phyloP scores from a whole-genome alignment of 805 yeast species.

The Zygosaccharomyces bailii region DNA sequence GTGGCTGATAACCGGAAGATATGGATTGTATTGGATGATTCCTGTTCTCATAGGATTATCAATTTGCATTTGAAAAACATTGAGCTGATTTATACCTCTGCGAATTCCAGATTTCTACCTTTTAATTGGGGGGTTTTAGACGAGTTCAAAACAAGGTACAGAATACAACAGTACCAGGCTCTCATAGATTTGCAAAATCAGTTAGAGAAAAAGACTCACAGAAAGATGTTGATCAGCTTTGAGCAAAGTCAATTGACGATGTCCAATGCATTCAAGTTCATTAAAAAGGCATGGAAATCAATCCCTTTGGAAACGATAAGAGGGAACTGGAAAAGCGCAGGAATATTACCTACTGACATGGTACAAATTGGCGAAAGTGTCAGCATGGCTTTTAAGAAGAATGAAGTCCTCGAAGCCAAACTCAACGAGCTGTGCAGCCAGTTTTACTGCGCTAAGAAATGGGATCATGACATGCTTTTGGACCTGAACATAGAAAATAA shows the following conservation, averaged over 20 bases:
- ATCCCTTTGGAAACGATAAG: slow-evolving; percentile 39
- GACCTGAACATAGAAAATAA: slow-evolving; percentile 47
- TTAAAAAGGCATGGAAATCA: slow-evolving; percentile 53
- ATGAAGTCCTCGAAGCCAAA: slow-evolving; percentile 40
- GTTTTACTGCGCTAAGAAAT: slow-evolving; percentile 50
- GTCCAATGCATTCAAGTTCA: slow-evolving; percentile 55
- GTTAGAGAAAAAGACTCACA: slow-evolving; percentile 18
- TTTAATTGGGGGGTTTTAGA: slow-evolving; percentile 62
- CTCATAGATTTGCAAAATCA: slow-evolving; percentile 34
- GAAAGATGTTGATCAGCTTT: slow-evolving; percentile 26
- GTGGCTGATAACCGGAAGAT: slow-evolving; percentile 48
- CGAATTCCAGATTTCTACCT: slow-evolving; percentile 48
- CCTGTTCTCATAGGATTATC: slow-evolving; percentile 57
- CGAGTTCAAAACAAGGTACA: slow-evolving; percentile 56
- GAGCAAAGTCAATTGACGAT: slow-evolving; percentile 48
- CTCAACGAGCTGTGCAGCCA: slow-evolving; percentile 44
- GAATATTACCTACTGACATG: slow-evolving; percentile 38
- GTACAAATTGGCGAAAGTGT: slow-evolving; percentile 31
- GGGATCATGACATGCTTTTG: slow-evolving; percentile 55
- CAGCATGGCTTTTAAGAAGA: slow-evolving; percentile 35
- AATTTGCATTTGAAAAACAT: slow-evolving; percentile 48
- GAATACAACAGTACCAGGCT: slow-evolving; percentile 53
- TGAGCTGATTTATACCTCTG: slow-evolving; percentile 39
- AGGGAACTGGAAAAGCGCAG: slow-evolving; percentile 44
- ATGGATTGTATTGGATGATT: slow-evolving; percentile 55